Base-by-base conservation (phyloP, 176 grass and related monocot species). In the Typha latifolia region DNA sequence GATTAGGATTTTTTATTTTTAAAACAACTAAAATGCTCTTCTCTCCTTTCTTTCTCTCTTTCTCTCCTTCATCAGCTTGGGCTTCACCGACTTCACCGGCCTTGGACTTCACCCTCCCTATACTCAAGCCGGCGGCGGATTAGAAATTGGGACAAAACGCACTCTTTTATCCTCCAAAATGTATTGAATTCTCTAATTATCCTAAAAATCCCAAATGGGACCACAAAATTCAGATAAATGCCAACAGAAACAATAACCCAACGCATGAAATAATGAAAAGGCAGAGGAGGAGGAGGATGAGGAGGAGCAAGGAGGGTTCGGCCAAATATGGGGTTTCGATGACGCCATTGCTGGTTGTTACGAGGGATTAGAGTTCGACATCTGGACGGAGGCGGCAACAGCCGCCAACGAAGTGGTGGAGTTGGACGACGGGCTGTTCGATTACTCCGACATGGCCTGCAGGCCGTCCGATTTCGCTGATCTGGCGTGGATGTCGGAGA, bases 341-440 rank as follows among this genome's bases (percentile, higher is more conserved):
- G 64, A 67, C 34, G 64, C 19, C 2, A 67, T 48, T 22, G 22
- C 32, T 14, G 69, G 69, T 0, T 34, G 32, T 5, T 71, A 71
- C 69, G 51, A 61, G 12, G 51, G 51, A 9, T 16, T 59, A 8
- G 69, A 34, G 51, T 59, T 71, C 16, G 51, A 21, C 0, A 32
- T 63, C 29, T 18, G 47, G 71, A 27, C n/a, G 64, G 37, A 22
- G 4, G 8, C 15, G 10, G 34, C 3, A 5, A 32, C 47, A 8
- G 3, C 14, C n/a, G 20, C 4, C 32, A 57, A 72, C 20, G 61
- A 63, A 32, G 70, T 4, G 12, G 59, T 49, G 14, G 47, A 27
- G 13, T 62, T 63, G 37, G 59, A 63, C 57, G 57, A 18, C 12
- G 71, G 71, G 5, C 14, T 73, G 34, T 64, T 73, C 47, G 71